Evolutionary conservation across 306 rosid genomes (phyloP).

Genomic region (Begonia fuchsioides): DNA sequence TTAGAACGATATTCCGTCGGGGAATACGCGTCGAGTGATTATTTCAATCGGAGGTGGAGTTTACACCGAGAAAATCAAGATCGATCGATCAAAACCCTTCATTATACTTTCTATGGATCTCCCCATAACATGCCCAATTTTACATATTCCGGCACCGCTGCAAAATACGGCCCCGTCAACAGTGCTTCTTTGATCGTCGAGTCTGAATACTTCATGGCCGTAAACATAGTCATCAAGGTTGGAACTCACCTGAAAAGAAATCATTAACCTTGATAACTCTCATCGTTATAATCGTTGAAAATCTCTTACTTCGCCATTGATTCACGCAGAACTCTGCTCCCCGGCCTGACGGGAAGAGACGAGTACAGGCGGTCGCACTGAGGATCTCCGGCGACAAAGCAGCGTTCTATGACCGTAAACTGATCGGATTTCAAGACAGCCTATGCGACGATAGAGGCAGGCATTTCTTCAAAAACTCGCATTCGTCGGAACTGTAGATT

Average conservation of each 20-base stretch:
- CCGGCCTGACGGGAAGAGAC: conserved; percentile 12
- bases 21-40: conserved; percentile 18
- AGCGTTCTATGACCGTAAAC: conserved; percentile 20
- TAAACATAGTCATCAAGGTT: conserved; percentile 42
- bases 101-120: conserved; percentile 31
- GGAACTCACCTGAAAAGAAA: too few relatives aligned
- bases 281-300: too few relatives aligned
- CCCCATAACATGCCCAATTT: conserved; percentile 15
- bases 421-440: conserved; percentile 34
- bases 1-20: conserved; percentile 22
- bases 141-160: conserved; percentile 28
- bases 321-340: conserved; percentile 26
- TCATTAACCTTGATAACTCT: too few relatives aligned
- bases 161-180: conserved; percentile 28
- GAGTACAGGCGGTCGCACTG: conserved; percentile 33
- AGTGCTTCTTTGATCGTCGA: conserved; percentile 59
- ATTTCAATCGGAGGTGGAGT: conserved; percentile 20
- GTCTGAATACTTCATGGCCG: conserved; percentile 44
- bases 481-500: conserved; percentile 31
- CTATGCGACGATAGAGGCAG: conserved; percentile 32
- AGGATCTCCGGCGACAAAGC: conserved; percentile 24
- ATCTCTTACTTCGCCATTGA: background rate
- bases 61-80: conserved; percentile 29
- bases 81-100: conserved; percentile 21
- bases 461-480: conserved; percentile 32